Evolutionary conservation across 179 eudicot genomes (phyloP).

Genomic region (Beta macrorhiza): DNA sequence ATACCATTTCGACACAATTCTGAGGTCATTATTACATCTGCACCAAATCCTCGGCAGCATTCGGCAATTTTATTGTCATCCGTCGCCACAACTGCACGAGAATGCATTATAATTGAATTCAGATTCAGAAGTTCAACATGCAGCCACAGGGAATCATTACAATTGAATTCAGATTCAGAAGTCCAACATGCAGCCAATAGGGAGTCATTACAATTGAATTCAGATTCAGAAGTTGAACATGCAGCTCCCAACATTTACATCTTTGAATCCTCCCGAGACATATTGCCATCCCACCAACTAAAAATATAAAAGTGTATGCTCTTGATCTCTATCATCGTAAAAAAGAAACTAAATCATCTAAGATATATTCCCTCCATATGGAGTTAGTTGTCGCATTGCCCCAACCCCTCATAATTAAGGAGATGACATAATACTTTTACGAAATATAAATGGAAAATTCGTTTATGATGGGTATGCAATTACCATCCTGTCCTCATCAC

Average conservation of each 20-base stretch:
- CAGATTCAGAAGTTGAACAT: not conserved
- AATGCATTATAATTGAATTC: not conserved
- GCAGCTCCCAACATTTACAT: not conserved
- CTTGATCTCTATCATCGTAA: not conserved
- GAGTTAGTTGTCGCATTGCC: too few species aligned
- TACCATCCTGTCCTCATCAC: too few species aligned
- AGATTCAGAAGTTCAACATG: not conserved
- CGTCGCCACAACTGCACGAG: conserved; percentile 84
- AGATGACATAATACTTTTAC: not conserved
- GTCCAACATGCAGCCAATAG: not conserved
- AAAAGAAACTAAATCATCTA: too few species aligned
- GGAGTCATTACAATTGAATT: not conserved
- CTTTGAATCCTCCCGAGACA: not conserved
- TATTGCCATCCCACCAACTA: not conserved
- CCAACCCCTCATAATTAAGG: not conserved
- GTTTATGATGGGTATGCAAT: too few species aligned
- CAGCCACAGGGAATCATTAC: not conserved
- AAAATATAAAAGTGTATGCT: not conserved
- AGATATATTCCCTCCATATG: too few species aligned
- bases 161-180: not conserved
- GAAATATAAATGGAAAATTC: too few species aligned
- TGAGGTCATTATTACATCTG: conserved; percentile 95
- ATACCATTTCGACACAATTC: conserved; percentile 89
- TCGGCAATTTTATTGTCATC: conserved; percentile 96
- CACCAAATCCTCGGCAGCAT: conserved; percentile 94